Conservation (phyloP, 495 filamentous ascomycete species). For the Aspergillus incahuasiensis region DNA sequence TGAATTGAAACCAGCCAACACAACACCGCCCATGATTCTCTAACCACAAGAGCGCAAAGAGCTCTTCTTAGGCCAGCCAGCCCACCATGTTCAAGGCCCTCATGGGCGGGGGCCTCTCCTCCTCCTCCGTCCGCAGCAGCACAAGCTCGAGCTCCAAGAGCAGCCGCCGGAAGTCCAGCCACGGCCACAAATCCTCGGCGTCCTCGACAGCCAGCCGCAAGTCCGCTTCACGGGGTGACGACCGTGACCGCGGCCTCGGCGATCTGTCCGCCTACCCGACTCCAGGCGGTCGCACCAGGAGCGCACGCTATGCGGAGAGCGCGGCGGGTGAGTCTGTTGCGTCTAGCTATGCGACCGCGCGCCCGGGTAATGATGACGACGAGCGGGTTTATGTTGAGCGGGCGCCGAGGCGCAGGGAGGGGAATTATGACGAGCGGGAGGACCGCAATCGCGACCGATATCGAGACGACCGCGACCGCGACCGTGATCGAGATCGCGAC, state of each 20-base stretch:
- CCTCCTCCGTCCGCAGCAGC: constrained; percentile 36
- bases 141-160: constrained; percentile 33
- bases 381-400: constrained; percentile 30
- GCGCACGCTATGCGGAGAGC: constrained; percentile 33
- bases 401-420: constrained; percentile 29
- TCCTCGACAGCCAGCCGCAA: constrained; percentile 42
- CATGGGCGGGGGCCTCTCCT: constrained; percentile 40
- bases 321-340: constrained; percentile 44
- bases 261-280: constrained; percentile 36
- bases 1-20: constrained; percentile 18
- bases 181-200: constrained; percentile 26
- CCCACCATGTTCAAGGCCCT: constrained; percentile 46
- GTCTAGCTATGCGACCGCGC: constrained; percentile 52
- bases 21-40: constrained; percentile 32
- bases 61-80: constrained; percentile 28
- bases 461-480: not conserved
- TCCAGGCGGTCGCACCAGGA: constrained; percentile 34
- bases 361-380: constrained; percentile 31
- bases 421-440: constrained; percentile 16
- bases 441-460: constrained; percentile 17
- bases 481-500: constrained; percentile 27
- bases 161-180: constrained; percentile 27
- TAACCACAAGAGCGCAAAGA: constrained; percentile 19
- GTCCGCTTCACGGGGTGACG: constrained; percentile 51
- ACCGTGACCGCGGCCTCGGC: constrained; percentile 47